Evolutionary conservation across 2,329 filamentous ascomycete species (phyloP).

Genomic region (Sporothrix phasma): DNA sequence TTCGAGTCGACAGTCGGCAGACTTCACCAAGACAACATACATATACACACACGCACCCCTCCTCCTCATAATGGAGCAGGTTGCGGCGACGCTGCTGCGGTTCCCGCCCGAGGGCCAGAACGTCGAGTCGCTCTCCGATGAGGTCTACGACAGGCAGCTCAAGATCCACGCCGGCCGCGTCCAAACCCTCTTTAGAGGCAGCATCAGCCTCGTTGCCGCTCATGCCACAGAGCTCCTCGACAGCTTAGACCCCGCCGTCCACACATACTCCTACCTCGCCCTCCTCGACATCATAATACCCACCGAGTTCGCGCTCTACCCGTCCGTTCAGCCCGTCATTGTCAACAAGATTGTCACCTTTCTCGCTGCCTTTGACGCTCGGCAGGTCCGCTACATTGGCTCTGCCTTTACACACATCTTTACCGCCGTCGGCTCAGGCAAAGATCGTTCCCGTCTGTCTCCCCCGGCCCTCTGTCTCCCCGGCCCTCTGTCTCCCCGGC

Average conservation of each 20-base stretch:
- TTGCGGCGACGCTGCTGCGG: conserved; percentile 30
- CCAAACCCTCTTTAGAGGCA: conserved; percentile 29
- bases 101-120: conserved; percentile 30
- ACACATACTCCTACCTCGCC: conserved; percentile 43
- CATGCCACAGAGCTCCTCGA: conserved; percentile 34
- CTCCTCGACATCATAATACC: conserved; percentile 35
- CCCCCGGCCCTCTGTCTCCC: background rate
- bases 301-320: conserved; percentile 21
- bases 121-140: conserved; percentile 21
- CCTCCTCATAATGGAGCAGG: conserved; percentile 30
- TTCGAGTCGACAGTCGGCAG: too few relatives aligned
- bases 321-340: conserved; percentile 26
- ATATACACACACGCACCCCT: background rate
- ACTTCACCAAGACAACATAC: background rate
- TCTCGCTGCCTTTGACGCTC: conserved; percentile 38
- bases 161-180: conserved; percentile 31
- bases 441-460: conserved; percentile 32
- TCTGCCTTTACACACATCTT: conserved; percentile 35
- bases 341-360: conserved; percentile 36
- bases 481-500: background rate
- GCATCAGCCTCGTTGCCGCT: conserved; percentile 25
- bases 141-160: conserved; percentile 32
- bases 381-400: conserved; percentile 44
- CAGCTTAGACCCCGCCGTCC: conserved; percentile 36
- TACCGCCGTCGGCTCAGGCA: conserved; percentile 30